Conservation (phyloP, 2,329 filamentous ascomycete genomes). For the Calonectria montana region DNA sequence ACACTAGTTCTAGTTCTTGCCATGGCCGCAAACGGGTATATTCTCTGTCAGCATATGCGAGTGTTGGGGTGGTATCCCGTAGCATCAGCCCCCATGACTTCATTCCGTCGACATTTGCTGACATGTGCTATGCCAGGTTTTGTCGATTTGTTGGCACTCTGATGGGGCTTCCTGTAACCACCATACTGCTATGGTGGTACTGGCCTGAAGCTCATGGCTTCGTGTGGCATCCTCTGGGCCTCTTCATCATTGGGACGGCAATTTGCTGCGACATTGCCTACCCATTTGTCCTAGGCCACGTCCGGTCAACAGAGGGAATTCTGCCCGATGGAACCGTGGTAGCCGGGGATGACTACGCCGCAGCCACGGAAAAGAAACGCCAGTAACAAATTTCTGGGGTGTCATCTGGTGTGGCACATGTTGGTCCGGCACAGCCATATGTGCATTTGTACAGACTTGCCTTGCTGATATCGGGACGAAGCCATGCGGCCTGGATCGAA, state of each 20-base stretch:
- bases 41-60: not conserved
- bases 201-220: constrained; percentile 64
- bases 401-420: not conserved
- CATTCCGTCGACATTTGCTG: constrained; percentile 18
- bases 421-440: not conserved
- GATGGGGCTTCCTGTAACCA: constrained; percentile 53
- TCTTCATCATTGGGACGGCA: constrained; percentile 55
- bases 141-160: constrained; percentile 56
- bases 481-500: not conserved
- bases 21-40: constrained; percentile 2
- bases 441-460: not conserved
- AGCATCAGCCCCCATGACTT: not conserved
- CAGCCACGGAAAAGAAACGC: constrained; percentile 33
- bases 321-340: constrained; percentile 52
- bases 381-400: constrained; percentile 19
- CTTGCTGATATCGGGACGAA: not conserved
- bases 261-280: constrained; percentile 58
- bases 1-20: constrained; percentile 1
- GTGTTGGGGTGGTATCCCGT: not conserved
- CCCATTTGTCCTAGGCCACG: constrained; percentile 54
- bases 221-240: constrained; percentile 54
- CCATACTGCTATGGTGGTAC: constrained; percentile 58
- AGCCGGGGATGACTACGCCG: constrained; percentile 29
- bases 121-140: constrained; percentile 49
- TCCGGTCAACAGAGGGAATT: constrained; percentile 52